Evolutionary conservation across 495 filamentous ascomycete genomes (phyloP).

Genomic region (Filosporella fistucella): DNA sequence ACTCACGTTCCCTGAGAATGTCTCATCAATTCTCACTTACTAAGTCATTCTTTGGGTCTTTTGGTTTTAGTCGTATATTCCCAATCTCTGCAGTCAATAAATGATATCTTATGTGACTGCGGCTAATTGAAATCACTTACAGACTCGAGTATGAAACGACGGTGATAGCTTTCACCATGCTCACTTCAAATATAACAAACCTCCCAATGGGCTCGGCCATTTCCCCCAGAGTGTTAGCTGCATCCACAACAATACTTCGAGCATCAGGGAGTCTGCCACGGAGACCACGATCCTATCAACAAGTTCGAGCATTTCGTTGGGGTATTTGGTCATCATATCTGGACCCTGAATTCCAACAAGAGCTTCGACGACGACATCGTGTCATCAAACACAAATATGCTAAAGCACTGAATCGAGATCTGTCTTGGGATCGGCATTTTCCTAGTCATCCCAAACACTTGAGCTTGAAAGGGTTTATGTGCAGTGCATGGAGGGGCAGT

Average conservation of each 20-base stretch:
- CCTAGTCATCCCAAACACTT: constrained; percentile 17
- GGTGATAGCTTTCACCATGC: not conserved
- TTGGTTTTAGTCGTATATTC: too few relatives aligned
- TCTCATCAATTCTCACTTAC: too few relatives aligned
- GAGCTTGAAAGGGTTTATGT: constrained; percentile 29
- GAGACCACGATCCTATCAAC: constrained; percentile 18
- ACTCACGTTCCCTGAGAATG: too few relatives aligned
- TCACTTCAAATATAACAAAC: too few relatives aligned
- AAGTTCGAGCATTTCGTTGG: constrained; percentile 41
- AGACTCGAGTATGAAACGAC: constrained; percentile 2
- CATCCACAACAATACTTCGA: too few relatives aligned
- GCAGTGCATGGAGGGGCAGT: constrained; percentile 29
- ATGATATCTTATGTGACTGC: too few relatives aligned
- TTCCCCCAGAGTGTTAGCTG: too few relatives aligned
- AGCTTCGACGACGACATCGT: constrained; percentile 34
- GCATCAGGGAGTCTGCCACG: not conserved
- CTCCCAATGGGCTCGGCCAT: too few relatives aligned
- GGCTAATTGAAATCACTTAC: too few relatives aligned
- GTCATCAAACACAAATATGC: constrained; percentile 35
- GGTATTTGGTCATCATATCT: constrained; percentile 37
- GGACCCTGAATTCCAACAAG: constrained; percentile 31
- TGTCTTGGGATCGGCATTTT: constrained; percentile 33
- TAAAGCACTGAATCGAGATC: constrained; percentile 29
- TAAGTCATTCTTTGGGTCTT: too few relatives aligned
- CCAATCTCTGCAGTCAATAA: too few relatives aligned